Conservation (phyloP, 306 rosid genomes). For the Canavalia ensiformis region DNA sequence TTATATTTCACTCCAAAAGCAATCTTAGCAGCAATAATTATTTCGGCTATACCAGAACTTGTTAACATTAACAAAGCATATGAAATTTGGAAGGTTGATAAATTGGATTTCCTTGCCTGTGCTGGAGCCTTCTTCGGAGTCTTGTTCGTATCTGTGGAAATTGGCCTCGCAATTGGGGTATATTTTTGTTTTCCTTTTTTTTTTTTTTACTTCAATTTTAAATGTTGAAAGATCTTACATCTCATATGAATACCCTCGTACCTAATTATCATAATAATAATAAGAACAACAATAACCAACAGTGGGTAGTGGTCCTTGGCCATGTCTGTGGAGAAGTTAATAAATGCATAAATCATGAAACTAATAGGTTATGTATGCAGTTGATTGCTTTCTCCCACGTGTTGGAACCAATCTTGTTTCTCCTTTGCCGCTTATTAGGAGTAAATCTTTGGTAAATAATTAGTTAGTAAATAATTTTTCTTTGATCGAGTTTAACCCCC, state of each 20-base stretch:
- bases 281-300: too few relatives aligned
- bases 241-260: background rate
- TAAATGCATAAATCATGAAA: too few relatives aligned
- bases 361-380: background rate
- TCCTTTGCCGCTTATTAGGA: too few relatives aligned
- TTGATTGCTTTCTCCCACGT: too few relatives aligned
- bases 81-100: conserved; percentile 82
- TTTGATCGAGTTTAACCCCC: too few relatives aligned
- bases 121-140: conserved; percentile 69
- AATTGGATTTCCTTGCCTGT: conserved; percentile 74
- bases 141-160: conserved; percentile 61
- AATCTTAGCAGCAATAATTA: conserved; percentile 75
- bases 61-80: conserved; percentile 60
- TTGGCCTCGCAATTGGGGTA: conserved; percentile 75
- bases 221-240: background rate
- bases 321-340: background rate
- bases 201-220: background rate
- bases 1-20: conserved; percentile 75
- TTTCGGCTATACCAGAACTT: conserved; percentile 74
- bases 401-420: too few relatives aligned
- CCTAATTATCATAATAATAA: too few relatives aligned
- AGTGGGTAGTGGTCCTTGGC: background rate
- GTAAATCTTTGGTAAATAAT: too few relatives aligned
- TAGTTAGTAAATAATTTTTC: too few relatives aligned
- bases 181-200: background rate